Percentiles rank a stretch among this genome's conserved stretches.
Evolutionary conservation across 2,329 filamentous ascomycete genomes (phyloP).

Genomic region (Passalora sequoiae): DNA sequence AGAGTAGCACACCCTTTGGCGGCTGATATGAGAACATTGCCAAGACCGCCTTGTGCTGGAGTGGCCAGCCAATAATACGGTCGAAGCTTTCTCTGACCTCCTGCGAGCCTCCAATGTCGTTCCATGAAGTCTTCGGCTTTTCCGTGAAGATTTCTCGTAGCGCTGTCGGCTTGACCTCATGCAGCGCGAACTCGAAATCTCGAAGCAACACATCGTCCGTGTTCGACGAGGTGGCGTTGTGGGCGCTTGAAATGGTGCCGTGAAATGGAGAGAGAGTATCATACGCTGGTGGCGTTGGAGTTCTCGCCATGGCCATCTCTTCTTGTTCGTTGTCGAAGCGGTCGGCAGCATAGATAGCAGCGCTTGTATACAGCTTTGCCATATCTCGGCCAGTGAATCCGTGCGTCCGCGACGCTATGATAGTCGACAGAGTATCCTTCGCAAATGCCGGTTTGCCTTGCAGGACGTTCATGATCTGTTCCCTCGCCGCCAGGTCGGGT

Average conservation of each 20-base stretch:
- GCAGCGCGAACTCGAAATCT: slow-evolving; percentile 58
- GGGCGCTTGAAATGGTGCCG: neutral
- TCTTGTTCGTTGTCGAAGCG: slow-evolving; percentile 31
- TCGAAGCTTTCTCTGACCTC: slow-evolving; percentile 61
- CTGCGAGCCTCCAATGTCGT: slow-evolving; percentile 80
- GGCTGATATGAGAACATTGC: slow-evolving; percentile 51
- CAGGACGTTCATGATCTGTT: slow-evolving; percentile 66
- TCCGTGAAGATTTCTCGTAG: slow-evolving; percentile 88
- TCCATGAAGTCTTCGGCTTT: slow-evolving; percentile 79
- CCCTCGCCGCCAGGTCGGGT: slow-evolving; percentile 65
- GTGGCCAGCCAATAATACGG: slow-evolving; percentile 54
- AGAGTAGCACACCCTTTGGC: slow-evolving; percentile 79
- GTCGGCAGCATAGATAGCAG: slow-evolving; percentile 40
- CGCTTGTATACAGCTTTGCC: slow-evolving; percentile 55
- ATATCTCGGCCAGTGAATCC: slow-evolving; percentile 81
- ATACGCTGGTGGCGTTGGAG: slow-evolving; percentile 17
- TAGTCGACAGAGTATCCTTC: slow-evolving; percentile 49
- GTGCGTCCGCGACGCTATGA: slow-evolving; percentile 70
- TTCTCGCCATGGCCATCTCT: slow-evolving; percentile 17
- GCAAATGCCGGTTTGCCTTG: slow-evolving; percentile 44
- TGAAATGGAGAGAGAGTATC: slow-evolving; percentile 1
- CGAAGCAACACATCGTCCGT: neutral
- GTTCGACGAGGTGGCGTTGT: neutral
- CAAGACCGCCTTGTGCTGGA: slow-evolving; percentile 52
- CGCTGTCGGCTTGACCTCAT: slow-evolving; percentile 69